Evolutionary conservation across 768 basidiomycete genomes (phyloP), one percentile per base, ranked within the genome.

Genomic region (Tremella fuciformis): DNA sequence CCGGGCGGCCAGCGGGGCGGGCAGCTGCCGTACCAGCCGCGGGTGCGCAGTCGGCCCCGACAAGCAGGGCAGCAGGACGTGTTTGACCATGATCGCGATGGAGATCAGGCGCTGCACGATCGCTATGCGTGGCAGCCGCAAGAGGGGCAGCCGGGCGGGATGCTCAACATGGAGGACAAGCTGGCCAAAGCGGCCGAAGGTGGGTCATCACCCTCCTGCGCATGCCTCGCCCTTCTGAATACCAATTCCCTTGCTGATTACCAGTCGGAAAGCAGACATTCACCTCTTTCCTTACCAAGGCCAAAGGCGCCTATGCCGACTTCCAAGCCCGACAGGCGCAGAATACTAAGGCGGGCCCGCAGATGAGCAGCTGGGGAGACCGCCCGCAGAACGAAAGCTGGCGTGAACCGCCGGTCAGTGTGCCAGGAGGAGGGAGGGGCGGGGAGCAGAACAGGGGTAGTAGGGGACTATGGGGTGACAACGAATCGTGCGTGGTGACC

Each of bases 191-290:
- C 64, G 57, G 76, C 74, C 2, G 72, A 75, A 57, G 71, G 74
- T 73, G 55, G 48, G 71, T 68, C 4, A 6, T 18, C 22, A n/a
- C 18, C 41, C 34, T 46, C 22, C 4, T 18, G 13, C 11, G 11
- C 39, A 41, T 18, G 39, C 39, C 39, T 41, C 39, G n/a, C n/a
- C 13, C 13, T 41, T 41, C 39, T 41, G 13, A 41, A 18, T 46
- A 46, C n/a, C 16, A 46, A 6, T 46, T 4, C 6, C n/a, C 42
- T 46, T 41, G 21, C 13, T 58, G 22, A 48, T 34, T 25, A 13
- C 22, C 54, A 75, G 74, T 58, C 50, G 76, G 72, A 6, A 73
- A 73, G 64, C 70, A 75, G 25, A 77, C 73, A 15, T 70, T 77
- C 63, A 70, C 65, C 39, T 71, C 68, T n/a, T 52, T 77, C 13